Evolutionary conservation across 768 basidiomycete species (phyloP).

Genomic region (Paxillus involutus): DNA sequence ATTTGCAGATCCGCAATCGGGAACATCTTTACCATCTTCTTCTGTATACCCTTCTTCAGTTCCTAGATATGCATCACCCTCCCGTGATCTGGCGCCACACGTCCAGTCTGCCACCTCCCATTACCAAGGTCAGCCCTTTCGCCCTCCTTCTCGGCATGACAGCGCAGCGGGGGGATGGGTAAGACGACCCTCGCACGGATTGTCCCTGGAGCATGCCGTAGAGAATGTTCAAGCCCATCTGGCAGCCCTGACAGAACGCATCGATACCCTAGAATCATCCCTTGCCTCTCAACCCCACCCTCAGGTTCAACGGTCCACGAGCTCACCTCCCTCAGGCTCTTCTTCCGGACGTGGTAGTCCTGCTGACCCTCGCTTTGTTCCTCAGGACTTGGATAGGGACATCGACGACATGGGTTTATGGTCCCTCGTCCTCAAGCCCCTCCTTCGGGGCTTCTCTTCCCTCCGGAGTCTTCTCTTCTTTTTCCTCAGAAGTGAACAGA

Average conservation of each 20-base stretch:
- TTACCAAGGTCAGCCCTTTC: constrained; percentile 35
- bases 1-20: constrained; percentile 50
- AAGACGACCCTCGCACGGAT: constrained; percentile 43
- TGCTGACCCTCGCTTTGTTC: constrained; percentile 24
- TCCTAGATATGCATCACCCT: constrained; percentile 40
- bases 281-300: constrained; percentile 31
- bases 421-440: constrained; percentile 68
- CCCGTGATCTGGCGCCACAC: constrained; percentile 39
- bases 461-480: constrained; percentile 55
- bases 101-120: constrained; percentile 36
- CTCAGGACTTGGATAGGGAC: constrained; percentile 52
- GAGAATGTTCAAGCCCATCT: constrained; percentile 81
- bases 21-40: constrained; percentile 37
- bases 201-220: constrained; percentile 66
- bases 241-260: constrained; percentile 77
- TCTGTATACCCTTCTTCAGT: constrained; percentile 36
- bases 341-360: constrained; percentile 46
- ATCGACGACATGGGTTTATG: constrained; percentile 84
- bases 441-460: constrained; percentile 49
- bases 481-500: constrained; percentile 52
- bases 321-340: constrained; percentile 39
- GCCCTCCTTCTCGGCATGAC: constrained; percentile 34
- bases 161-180: constrained; percentile 32
- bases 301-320: constrained; percentile 37
- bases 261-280: constrained; percentile 64